Evolutionary conservation across 148 eudicot species (phyloP).

Genomic region (Rhododendron williamsianum): DNA sequence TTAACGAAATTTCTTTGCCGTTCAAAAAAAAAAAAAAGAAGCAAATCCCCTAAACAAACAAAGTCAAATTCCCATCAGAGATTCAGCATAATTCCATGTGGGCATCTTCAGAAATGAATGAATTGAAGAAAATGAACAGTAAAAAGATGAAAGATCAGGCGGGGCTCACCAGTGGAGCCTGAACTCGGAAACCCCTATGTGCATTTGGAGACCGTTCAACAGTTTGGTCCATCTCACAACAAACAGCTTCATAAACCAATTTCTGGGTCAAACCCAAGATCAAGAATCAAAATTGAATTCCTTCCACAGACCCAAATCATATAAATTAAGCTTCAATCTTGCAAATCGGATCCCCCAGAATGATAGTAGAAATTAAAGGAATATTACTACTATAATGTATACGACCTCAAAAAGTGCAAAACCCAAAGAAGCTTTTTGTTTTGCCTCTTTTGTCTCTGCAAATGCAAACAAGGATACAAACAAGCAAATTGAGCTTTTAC

Average conservation of each 20-base stretch:
- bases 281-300: background rate
- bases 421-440: constrained; percentile 11
- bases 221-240: constrained; percentile 34
- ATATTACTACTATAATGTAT: background rate
- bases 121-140: constrained; percentile 8
- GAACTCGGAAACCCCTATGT: constrained; percentile 64
- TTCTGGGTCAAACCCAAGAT: constrained; percentile 8
- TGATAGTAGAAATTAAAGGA: background rate
- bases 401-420: constrained; percentile 1
- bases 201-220: constrained; percentile 40
- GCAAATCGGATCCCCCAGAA: constrained; percentile 7
- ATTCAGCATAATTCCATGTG: constrained; percentile 19
- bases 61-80: background rate
- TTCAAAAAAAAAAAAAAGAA: background rate
- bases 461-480: constrained; percentile 21
- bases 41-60: background rate
- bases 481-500: constrained; percentile 4
- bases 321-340: constrained; percentile 5
- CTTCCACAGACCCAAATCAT: constrained; percentile 12
- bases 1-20: too few species aligned
- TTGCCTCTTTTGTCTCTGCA: constrained; percentile 14
- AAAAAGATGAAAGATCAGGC: constrained; percentile 12
- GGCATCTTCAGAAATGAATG: constrained; percentile 9
- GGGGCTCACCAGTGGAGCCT: constrained; percentile 73
- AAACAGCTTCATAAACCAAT: constrained; percentile 18